phyloP scores from a whole-genome alignment of 306 rosid genomes.

The Vicia villosa region DNA sequence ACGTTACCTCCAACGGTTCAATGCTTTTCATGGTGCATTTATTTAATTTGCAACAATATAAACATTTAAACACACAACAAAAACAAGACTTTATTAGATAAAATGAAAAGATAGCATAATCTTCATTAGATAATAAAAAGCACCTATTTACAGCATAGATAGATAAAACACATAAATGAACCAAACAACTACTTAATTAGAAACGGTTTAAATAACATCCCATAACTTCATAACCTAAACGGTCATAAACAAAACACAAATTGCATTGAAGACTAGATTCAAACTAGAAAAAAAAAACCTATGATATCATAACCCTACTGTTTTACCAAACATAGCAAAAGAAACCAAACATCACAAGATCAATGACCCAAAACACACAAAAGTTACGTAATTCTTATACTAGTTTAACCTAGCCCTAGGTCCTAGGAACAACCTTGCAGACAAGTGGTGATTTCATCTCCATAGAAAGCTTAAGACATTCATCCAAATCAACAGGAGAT shows the following conservation, averaged over 20 bases:
- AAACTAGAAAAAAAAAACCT: neutral
- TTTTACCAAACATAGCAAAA: neutral
- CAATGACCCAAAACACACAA: neutral
- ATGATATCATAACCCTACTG: neutral
- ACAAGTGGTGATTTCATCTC: constrained; percentile 73
- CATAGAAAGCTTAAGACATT: constrained; percentile 69
- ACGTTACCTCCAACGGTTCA: no score
- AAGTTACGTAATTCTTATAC: neutral
- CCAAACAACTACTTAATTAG: neutral
- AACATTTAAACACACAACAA: no score
- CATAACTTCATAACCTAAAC: neutral
- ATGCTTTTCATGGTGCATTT: no score
- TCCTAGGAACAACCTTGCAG: constrained; percentile 67
- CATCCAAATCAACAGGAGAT: constrained; percentile 52
- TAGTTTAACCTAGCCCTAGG: constrained; percentile 45
- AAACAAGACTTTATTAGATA: neutral
- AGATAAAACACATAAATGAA: neutral
- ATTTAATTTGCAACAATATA: no score
- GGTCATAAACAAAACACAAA: neutral
- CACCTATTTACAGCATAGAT: neutral
- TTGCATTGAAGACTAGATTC: neutral
- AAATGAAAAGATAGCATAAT: neutral
- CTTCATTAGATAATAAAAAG: neutral
- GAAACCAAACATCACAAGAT: neutral
- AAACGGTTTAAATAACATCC: neutral